Percentiles rank a stretch among this genome's conserved stretches.
Conservation (phyloP, 768 basidiomycete species). For the Neoboletus brunneissimus region DNA sequence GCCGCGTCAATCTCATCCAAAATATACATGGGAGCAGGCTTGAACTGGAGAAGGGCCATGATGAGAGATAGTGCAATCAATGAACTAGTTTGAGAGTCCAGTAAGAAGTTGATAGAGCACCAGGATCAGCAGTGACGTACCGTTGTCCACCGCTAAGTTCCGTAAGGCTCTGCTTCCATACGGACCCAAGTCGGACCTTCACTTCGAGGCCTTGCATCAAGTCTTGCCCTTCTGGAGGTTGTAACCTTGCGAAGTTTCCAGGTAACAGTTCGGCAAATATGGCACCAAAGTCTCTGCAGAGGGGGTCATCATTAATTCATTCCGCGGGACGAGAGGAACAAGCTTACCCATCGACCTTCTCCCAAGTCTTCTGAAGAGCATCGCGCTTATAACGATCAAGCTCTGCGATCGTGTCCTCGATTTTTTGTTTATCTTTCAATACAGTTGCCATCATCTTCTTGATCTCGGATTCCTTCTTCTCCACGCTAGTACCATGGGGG, state of each 20-base stretch:
- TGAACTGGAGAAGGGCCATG: conserved; percentile 99
- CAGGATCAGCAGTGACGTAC: conserved; percentile 41
- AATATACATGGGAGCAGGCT: conserved; percentile 99
- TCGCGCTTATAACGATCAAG: conserved; percentile 94
- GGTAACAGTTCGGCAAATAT: conserved; percentile 96
- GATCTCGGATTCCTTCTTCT: conserved; percentile 86
- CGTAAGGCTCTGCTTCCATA: conserved; percentile 98
- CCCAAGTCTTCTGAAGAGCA: conserved; percentile 92
- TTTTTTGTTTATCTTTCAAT: conserved; percentile 90
- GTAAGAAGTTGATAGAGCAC: neutral
- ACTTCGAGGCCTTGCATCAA: conserved; percentile 95
- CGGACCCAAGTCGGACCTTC: conserved; percentile 89
- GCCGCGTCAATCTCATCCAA: conserved; percentile 99
- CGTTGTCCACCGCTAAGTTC: conserved; percentile 97
- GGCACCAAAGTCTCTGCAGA: conserved; percentile 82
- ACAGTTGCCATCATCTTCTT: conserved; percentile 88
- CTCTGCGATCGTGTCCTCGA: conserved; percentile 89
- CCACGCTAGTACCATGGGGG: conserved; percentile 55
- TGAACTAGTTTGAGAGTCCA: conserved; percentile 53
- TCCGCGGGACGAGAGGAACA: neutral
- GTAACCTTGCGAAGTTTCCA: conserved; percentile 93
- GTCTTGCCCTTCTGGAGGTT: conserved; percentile 91
- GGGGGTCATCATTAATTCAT: neutral
- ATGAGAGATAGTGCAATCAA: conserved; percentile 96
- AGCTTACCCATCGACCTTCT: conserved; percentile 85